These are phyloP conservation scores for Geosmithia morbida DNA, from an alignment of 2,329 filamentous ascomycete genomes.

Conservation along the genomic window DNA sequence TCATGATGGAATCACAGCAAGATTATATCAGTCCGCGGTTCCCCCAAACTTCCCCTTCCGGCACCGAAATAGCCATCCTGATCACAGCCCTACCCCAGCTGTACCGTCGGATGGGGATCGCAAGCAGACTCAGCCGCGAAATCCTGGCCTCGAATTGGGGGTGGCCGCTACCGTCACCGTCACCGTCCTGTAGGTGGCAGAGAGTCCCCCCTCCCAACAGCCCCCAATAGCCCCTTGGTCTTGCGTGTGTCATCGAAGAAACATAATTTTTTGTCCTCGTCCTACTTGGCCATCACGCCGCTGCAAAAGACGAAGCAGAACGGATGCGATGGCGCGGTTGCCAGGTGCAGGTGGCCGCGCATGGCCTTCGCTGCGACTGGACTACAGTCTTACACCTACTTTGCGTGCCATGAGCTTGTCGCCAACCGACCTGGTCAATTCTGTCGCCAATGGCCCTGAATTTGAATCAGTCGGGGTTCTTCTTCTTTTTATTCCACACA, in stretches of 20 bases:
- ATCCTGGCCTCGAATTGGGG: conserved; percentile 20
- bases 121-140: conserved; percentile 19
- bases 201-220: too few species aligned
- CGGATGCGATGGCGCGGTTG: conserved; percentile 11
- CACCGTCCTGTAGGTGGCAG: conserved; percentile 18
- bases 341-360: conserved; percentile 12
- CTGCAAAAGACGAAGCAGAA: conserved; percentile 30
- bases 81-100: too few species aligned
- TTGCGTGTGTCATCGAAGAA: conserved; percentile 21
- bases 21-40: too few species aligned
- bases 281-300: conserved; percentile 17
- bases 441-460: conserved; percentile 23
- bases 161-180: too few species aligned
- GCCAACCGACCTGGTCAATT: conserved; percentile 30
- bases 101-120: too few species aligned
- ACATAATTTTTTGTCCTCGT: conserved; percentile 16
- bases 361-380: conserved; percentile 46
- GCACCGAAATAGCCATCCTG: too few species aligned
- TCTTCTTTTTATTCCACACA: too few species aligned
- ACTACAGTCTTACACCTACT: conserved; percentile 45
- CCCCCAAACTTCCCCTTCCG: too few species aligned
- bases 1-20: too few species aligned
- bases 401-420: conserved; percentile 27
- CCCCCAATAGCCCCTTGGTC: conserved; percentile 24
- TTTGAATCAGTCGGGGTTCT: background rate